A percentile compares a stretch with the other conserved stretches of the same genome.
phyloP scores from a whole-genome alignment of 441 rosid species.

The Euphorbia schlechtendalii region DNA sequence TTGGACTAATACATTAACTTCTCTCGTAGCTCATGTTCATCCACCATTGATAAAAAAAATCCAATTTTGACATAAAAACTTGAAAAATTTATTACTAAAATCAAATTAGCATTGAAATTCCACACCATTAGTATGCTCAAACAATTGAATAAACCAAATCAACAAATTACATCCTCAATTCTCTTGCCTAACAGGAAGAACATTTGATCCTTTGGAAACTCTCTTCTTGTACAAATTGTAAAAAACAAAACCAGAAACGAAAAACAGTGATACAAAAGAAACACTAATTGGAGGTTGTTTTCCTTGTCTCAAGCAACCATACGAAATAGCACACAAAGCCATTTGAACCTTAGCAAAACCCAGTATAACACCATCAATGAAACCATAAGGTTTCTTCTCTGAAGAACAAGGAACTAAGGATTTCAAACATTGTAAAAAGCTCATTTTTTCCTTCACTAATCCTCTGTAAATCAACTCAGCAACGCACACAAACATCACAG shows the following conservation, averaged over 20 bases:
- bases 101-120: background rate
- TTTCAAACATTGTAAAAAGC: conserved; percentile 10
- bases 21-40: too few species aligned
- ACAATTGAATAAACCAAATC: background rate
- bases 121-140: background rate
- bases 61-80: too few species aligned
- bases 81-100: too few species aligned
- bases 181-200: background rate
- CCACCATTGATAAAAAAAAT: too few species aligned
- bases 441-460: conserved; percentile 11
- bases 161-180: background rate
- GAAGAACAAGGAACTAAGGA: conserved; percentile 14
- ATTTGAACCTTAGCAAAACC: conserved; percentile 8
- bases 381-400: conserved; percentile 3
- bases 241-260: background rate
- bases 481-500: conserved; percentile 4
- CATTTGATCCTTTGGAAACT: background rate
- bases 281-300: conserved; percentile 2
- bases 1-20: too few species aligned
- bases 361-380: background rate
- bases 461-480: conserved; percentile 11
- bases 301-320: conserved; percentile 1
- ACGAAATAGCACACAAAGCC: background rate
- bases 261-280: background rate
- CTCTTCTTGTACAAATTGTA: background rate